Conservation (phyloP, 2,329 filamentous ascomycete species). For the Arthroderma sp. region DNA sequence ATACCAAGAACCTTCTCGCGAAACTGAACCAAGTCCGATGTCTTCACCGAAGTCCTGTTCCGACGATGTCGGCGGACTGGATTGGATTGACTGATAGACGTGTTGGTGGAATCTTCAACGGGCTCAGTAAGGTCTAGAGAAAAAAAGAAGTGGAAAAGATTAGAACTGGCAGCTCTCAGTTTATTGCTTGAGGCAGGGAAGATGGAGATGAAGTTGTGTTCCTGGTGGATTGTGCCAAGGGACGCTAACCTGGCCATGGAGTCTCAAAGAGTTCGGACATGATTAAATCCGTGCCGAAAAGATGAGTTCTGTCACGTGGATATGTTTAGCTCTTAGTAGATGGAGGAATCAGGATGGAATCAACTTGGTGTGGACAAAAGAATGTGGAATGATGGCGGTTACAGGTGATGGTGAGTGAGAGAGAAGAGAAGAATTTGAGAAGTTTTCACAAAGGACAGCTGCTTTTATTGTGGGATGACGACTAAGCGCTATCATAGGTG, state of each 20-base stretch:
- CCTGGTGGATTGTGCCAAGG: neutral
- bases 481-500: too few relatives aligned
- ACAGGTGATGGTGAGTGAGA: too few relatives aligned
- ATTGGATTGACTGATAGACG: slow-evolving; percentile 1
- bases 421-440: too few relatives aligned
- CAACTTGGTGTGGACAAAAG: too few relatives aligned
- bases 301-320: neutral
- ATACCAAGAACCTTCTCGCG: slow-evolving; percentile 10
- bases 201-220: neutral
- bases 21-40: slow-evolving; percentile 11
- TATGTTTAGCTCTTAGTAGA: neutral
- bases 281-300: slow-evolving; percentile 1
- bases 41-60: slow-evolving; percentile 9
- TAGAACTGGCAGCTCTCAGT: neutral
- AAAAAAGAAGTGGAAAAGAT: neutral
- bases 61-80: slow-evolving; percentile 11
- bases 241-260: neutral
- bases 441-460: too few relatives aligned
- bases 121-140: neutral
- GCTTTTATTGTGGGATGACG: too few relatives aligned
- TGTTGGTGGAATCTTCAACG: slow-evolving; percentile 5
- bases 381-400: too few relatives aligned
- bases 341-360: neutral
- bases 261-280: neutral
- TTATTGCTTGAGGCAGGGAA: too few relatives aligned